Evolutionary conservation across 169 alveolate genomes (phyloP), one percentile per base, ranked within the genome.

Genomic region (Eimeria praecox): DNA sequence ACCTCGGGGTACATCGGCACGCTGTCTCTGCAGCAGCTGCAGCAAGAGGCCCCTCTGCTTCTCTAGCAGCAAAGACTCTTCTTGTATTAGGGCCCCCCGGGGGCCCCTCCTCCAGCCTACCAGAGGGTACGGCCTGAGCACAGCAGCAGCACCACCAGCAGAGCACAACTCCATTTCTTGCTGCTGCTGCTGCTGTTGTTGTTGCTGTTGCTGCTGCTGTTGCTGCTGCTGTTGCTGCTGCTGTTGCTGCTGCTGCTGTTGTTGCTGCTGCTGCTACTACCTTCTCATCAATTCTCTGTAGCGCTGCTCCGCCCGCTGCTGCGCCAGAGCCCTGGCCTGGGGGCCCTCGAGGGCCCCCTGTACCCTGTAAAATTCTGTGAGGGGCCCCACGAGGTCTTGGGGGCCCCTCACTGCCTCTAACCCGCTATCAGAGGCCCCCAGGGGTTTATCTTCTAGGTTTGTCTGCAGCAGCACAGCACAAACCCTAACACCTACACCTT

Each of bases 11-110:
- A 78, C 22, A 46, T 78, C 89, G 22, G 89, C 89, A 6, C 69
- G 89, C 89, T 78, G 89, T 40, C 89, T 22, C 42, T 44, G 89
- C 89, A 78, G 89, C 89, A 78, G 62, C 66, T 78, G 54, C 89
- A 78, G 54, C 42, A 78, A 69, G 62, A 78, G 89, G 89, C 69
- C 49, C 89, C 89, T 44, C 69, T 78, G 89, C 54, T 46, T 78
- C 8, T 46, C 42, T 22, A 78, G 46, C 38, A 40, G 22, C 62
- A 6, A 6, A 20, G 89, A 78, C 89, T 78, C 89, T 46, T 78
- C 89, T 52, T 78, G 89, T 69, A 22, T 46, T 24, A 78, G 66
- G 69, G 64, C 69, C 33, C 62, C 89, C 40, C 42, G 62, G 89
- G 89, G 64, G 18, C 89, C 54, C 62, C 62, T 42, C 42, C 89